These are phyloP conservation scores for Fusarium pseudograminearum DNA, from an alignment of 2,329 filamentous ascomycete genomes.

Conservation along the genomic window DNA sequence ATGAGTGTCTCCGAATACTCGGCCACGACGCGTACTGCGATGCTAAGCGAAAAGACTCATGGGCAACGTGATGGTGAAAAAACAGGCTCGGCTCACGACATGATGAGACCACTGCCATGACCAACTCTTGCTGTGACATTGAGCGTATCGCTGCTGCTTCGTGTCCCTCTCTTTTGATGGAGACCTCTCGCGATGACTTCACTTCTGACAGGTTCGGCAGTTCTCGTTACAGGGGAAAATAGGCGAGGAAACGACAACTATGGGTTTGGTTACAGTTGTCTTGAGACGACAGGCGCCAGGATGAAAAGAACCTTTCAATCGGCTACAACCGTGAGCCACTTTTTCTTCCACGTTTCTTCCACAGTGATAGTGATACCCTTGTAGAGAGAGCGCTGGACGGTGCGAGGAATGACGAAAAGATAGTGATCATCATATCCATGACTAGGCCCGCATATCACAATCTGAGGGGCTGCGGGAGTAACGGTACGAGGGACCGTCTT, in stretches of 20 bases:
- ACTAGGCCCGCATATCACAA: slow-evolving; percentile 28
- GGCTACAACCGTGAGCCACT: slow-evolving; percentile 41
- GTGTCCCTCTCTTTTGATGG: slow-evolving; percentile 12
- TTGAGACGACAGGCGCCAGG: slow-evolving; percentile 18
- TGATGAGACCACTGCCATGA: slow-evolving; percentile 22
- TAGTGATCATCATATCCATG: slow-evolving; percentile 5
- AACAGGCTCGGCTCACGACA: slow-evolving; percentile 19
- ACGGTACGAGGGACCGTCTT: slow-evolving; percentile 37
- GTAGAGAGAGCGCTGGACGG: slow-evolving; percentile 9
- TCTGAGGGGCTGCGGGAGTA: slow-evolving; percentile 19
- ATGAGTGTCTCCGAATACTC: slow-evolving; percentile 32
- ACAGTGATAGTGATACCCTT: slow-evolving; percentile 15
- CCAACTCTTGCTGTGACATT: slow-evolving; percentile 15
- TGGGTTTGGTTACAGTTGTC: slow-evolving; percentile 15
- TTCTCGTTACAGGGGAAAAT: slow-evolving; percentile 12
- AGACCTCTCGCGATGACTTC: slow-evolving; percentile 45
- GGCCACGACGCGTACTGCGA: slow-evolving; percentile 13
- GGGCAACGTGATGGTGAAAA: slow-evolving; percentile 36
- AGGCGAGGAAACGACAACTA: slow-evolving; percentile 21
- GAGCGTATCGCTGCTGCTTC: slow-evolving; percentile 28
- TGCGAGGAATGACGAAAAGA: slow-evolving; percentile 42
- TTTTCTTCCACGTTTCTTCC: slow-evolving; percentile 43
- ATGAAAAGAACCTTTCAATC: slow-evolving; percentile 27
- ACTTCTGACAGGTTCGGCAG: slow-evolving; percentile 27
- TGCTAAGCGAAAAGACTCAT: slow-evolving; percentile 1